Evolutionary conservation across 2,329 filamentous ascomycete genomes (phyloP), one percentile per base, ranked within the genome.

Genomic region (Sarocladium kiliense): DNA sequence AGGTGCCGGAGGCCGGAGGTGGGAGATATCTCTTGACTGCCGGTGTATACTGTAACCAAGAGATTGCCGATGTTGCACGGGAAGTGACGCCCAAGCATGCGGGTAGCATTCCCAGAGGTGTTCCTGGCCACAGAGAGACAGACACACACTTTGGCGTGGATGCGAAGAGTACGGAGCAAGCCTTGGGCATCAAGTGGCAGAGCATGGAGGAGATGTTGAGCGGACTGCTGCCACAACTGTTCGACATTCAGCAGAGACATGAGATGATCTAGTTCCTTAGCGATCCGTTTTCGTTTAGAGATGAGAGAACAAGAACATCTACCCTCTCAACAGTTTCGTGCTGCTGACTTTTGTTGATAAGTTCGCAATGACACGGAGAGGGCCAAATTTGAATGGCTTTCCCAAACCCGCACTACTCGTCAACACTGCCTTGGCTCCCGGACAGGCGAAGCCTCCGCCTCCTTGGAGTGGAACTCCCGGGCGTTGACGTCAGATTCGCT

Each of bases 11-110:
- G 18, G 84, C 81, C 1, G 82, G 79, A 0, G 74, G 76, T 36
- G 79, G 85, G 66, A 76, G 87, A 1, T 88, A 87, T 70, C 85
- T 86, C 42, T 79, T 84, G 0, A 77, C 69, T 16, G 62, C 65
- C 9, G 66, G 63, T 39, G 65, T 65, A 51, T 73, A 64, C 60
- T 68, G 64, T 56, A 71, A 70, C 60, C 71, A 70, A 60, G 65
- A 62, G 54, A 65, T 73, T n/a, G 72, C 68, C 0, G 71, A 76
- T 50, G 56, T 67, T 9, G 62, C 68, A 57, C 56, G 68, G 23
- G 53, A 61, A 53, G 54, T 60, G 55, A 25, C 66, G 39, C 60
- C 66, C 53, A 60, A 64, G 60, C 49, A 66, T 60, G 51, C 53
- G 3, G 58, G 59, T 2, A 61, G 66, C 7, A 63, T 76, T 19